Percentiles rank a stretch among this genome's conserved stretches.
These are phyloP conservation scores for Tuber aestivum DNA, from an alignment of 495 filamentous ascomycete species.

Conservation along the genomic window DNA sequence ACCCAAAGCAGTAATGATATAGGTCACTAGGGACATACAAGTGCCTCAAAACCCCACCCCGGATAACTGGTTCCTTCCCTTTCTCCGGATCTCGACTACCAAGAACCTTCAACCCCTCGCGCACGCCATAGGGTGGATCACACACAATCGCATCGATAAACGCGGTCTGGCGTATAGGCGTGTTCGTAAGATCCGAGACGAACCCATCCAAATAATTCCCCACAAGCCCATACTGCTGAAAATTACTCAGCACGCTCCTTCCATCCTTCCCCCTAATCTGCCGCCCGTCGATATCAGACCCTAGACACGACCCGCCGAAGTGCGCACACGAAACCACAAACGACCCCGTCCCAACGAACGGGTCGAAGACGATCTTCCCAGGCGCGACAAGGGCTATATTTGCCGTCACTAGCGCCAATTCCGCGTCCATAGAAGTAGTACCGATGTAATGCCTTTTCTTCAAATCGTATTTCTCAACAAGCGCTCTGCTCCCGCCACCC, in stretches of 20 bases:
- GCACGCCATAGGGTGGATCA: slow-evolving; percentile 95
- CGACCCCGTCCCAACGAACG: slow-evolving; percentile 89
- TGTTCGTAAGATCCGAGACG: slow-evolving; percentile 82
- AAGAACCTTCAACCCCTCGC: slow-evolving; percentile 83
- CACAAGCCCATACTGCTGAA: slow-evolving; percentile 70
- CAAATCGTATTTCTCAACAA: slow-evolving; percentile 71
- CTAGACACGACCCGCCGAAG: slow-evolving; percentile 73
- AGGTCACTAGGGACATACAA: slow-evolving; percentile 48
- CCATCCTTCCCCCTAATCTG: slow-evolving; percentile 66
- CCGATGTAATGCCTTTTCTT: slow-evolving; percentile 91
- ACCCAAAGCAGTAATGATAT: not conserved
- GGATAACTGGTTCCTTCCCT: slow-evolving; percentile 55
- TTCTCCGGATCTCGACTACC: slow-evolving; percentile 64
- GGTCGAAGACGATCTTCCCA: slow-evolving; percentile 81
- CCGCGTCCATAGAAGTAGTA: slow-evolving; percentile 95
- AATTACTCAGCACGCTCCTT: slow-evolving; percentile 64
- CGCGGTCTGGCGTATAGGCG: slow-evolving; percentile 59
- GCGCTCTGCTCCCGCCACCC: slow-evolving; percentile 55
- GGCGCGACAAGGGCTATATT: slow-evolving; percentile 80
- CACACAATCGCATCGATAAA: slow-evolving; percentile 90
- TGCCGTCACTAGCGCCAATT: slow-evolving; percentile 82
- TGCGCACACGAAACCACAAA: slow-evolving; percentile 82
- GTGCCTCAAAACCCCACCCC: slow-evolving; percentile 66
- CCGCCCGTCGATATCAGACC: slow-evolving; percentile 88
- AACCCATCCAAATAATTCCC: slow-evolving; percentile 66